Percentiles rank a stretch among this genome's conserved stretches.
Conservation (phyloP, 202 grass and related monocot genomes). For the Zizania palustris region DNA sequence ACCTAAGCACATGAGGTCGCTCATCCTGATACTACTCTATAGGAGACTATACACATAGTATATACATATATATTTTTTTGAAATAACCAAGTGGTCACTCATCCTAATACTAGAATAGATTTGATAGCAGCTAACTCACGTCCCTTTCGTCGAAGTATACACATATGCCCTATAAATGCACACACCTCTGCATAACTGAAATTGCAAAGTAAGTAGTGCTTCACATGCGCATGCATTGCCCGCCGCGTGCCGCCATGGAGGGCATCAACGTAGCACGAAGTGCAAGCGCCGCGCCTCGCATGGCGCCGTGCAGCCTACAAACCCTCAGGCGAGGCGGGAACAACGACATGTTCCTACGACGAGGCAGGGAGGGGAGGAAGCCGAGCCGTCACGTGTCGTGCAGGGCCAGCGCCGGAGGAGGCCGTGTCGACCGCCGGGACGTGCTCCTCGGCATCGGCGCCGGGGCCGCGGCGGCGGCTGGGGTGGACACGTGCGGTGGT, state of each 20-base stretch:
- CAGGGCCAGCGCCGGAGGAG: slow-evolving; percentile 40
- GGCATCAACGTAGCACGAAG: neutral
- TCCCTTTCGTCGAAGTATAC: too few relatives aligned
- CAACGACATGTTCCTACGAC: neutral
- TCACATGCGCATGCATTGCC: neutral
- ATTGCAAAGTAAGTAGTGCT: neutral
- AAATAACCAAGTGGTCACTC: too few relatives aligned
- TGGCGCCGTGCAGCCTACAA: slow-evolving; percentile 36
- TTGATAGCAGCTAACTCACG: too few relatives aligned
- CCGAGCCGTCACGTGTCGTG: slow-evolving; percentile 34
- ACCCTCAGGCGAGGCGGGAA: neutral
- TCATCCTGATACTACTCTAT: too few relatives aligned
- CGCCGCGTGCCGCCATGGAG: slow-evolving; percentile 11
- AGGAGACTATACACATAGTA: too few relatives aligned
- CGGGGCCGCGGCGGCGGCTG: slow-evolving; percentile 34
- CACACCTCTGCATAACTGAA: neutral
- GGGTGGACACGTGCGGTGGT: slow-evolving; percentile 6
- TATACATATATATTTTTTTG: too few relatives aligned
- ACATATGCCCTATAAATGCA: neutral
- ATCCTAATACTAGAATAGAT: neutral
- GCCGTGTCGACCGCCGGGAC: slow-evolving; percentile 54
- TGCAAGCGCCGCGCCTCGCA: neutral
- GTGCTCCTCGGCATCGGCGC: slow-evolving; percentile 60
- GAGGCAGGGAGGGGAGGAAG: neutral
- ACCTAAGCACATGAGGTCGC: too few relatives aligned